phyloP scores from a whole-genome alignment of 1,139 yeast species.

The Geotrichum fermentans region DNA sequence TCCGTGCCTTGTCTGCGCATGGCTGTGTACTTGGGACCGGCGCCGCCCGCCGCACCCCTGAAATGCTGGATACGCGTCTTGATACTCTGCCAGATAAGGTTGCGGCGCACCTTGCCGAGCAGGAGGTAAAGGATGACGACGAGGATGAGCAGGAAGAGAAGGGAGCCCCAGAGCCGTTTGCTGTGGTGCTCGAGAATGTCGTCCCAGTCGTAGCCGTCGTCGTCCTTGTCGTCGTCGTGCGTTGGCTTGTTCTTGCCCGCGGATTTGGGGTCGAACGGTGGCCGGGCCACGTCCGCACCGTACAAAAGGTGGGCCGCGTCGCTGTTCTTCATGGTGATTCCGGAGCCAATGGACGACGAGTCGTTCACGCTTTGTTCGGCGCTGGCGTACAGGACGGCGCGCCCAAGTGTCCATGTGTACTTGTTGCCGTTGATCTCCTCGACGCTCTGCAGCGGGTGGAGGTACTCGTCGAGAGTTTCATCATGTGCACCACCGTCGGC shows the following conservation, averaged over 20 bases:
- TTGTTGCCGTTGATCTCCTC: conserved; percentile 60
- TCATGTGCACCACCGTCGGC: conserved; percentile 14
- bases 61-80: conserved; percentile 21
- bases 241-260: neutral
- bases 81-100: conserved; percentile 30
- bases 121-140: conserved; percentile 46
- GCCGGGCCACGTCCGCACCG: conserved; percentile 3
- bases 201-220: conserved; percentile 36
- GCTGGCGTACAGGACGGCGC: conserved; percentile 61
- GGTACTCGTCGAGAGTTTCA: conserved; percentile 27
- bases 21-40: conserved; percentile 14
- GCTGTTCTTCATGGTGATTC: conserved; percentile 33
- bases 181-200: conserved; percentile 39
- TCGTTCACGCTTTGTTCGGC: conserved; percentile 54
- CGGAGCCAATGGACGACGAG: conserved; percentile 35
- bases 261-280: conserved; percentile 5
- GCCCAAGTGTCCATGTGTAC: conserved; percentile 80
- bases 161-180: conserved; percentile 54
- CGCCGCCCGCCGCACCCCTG: conserved; percentile 19
- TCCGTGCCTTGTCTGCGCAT: conserved; percentile 2
- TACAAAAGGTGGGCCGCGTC: neutral
- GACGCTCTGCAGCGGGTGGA: conserved; percentile 54
- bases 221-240: conserved; percentile 21
- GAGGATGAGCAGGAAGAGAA: conserved; percentile 45
- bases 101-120: conserved; percentile 43